Percentiles rank a stretch among this genome's conserved stretches.
Evolutionary conservation across 1,139 yeast species (phyloP).

Genomic region (Scheffersomyces titani): DNA sequence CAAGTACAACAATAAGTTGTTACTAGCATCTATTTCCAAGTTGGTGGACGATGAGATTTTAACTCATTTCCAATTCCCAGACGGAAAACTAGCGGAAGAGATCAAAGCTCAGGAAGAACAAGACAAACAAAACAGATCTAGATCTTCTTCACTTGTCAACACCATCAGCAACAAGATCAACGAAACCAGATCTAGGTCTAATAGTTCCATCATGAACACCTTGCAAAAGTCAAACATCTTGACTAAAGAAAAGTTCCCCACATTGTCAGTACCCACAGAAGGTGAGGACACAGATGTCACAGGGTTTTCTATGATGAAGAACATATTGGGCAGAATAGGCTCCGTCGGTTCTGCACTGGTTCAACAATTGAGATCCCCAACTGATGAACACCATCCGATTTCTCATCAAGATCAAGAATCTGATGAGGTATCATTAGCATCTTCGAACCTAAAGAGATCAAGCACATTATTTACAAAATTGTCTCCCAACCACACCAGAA

Average conservation of each 20-base stretch:
- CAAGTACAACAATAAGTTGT: conserved; percentile 7
- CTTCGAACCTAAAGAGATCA: conserved; percentile 20
- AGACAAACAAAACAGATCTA: conserved; percentile 26
- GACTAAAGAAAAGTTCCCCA: conserved; percentile 30
- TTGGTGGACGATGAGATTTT: conserved; percentile 36
- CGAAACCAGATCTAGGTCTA: conserved; percentile 38
- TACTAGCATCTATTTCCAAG: conserved; percentile 14
- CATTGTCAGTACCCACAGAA: conserved; percentile 16
- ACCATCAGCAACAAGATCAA: conserved; percentile 32
- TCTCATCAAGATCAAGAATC: conserved; percentile 3
- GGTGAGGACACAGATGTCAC: conserved; percentile 16
- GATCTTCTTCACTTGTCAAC: conserved; percentile 43
- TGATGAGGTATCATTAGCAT: not conserved
- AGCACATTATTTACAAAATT: conserved; percentile 28
- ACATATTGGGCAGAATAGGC: conserved; percentile 36
- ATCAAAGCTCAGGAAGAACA: conserved; percentile 14
- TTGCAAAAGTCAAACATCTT: conserved; percentile 19
- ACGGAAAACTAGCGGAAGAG: conserved; percentile 24
- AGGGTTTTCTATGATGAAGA: conserved; percentile 34
- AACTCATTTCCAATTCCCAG: conserved; percentile 33
- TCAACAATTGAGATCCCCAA: conserved; percentile 11
- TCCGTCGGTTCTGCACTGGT: conserved; percentile 35
- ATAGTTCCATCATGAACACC: conserved; percentile 25
- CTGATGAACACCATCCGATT: conserved; percentile 14
- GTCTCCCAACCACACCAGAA: conserved; percentile 38